These are phyloP conservation scores for Elongisporangium anandrum DNA, from an alignment of 352 stramenopile species.

Conservation along the genomic window DNA sequence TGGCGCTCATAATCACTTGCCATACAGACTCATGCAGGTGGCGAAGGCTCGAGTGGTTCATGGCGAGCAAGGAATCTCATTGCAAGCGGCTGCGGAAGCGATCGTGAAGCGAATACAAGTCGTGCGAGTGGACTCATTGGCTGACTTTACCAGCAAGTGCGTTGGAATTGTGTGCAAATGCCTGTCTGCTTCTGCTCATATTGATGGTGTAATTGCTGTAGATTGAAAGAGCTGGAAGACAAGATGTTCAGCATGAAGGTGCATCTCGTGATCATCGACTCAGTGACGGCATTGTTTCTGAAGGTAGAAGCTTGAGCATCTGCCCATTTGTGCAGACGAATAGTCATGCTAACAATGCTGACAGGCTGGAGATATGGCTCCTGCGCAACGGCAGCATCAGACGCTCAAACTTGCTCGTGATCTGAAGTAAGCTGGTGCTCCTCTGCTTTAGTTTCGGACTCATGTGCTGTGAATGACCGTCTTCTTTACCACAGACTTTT, in stretches of 20 bases:
- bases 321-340: no score
- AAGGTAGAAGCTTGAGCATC: no score
- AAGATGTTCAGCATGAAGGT: constrained; percentile 34
- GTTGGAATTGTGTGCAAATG: background rate
- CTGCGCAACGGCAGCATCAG: constrained; percentile 37
- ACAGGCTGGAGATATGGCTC: constrained; percentile 30
- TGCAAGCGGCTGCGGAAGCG: constrained; percentile 6
- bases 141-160: constrained; percentile 18
- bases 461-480: constrained; percentile 2
- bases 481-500: constrained; percentile 30
- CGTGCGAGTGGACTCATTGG: constrained; percentile 31
- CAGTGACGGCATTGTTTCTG: constrained; percentile 49
- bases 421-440: constrained; percentile 31
- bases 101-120: constrained; percentile 43
- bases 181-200: background rate
- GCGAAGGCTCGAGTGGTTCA: constrained; percentile 24
- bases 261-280: constrained; percentile 75
- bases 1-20: background rate
- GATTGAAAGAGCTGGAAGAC: constrained; percentile 53
- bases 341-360: no score
- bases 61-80: background rate
- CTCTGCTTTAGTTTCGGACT: background rate
- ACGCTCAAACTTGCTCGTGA: constrained; percentile 46
- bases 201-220: constrained; percentile 13
- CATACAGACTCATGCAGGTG: constrained; percentile 44